These are phyloP conservation scores for Piromyces sp. DNA, from an alignment of 192 early-diverging fungal species.

Conservation along the genomic window DNA sequence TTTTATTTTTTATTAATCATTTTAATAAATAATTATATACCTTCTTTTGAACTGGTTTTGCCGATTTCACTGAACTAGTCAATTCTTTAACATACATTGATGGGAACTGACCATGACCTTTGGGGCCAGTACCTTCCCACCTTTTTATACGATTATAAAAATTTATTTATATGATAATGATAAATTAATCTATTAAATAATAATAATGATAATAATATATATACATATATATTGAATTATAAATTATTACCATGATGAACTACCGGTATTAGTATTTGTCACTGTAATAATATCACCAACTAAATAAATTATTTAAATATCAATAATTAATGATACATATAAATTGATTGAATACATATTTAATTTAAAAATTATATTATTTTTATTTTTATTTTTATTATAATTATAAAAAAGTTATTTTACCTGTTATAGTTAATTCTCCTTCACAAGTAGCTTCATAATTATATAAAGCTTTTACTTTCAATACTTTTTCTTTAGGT, in stretches of 20 bases:
- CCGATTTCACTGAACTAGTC: neutral
- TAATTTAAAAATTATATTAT: no score
- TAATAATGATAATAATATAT: no score
- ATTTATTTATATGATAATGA: no score
- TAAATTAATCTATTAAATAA: no score
- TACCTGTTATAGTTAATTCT: neutral
- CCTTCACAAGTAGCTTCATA: neutral
- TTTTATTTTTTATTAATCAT: neutral
- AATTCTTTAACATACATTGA: neutral
- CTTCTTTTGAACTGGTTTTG: neutral
- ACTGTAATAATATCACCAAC: neutral
- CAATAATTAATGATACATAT: no score
- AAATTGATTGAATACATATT: no score
- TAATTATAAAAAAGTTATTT: no score
- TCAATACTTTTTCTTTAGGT: neutral
- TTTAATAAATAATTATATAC: neutral
- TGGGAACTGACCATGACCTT: neutral
- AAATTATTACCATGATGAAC: neutral
- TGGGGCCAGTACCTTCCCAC: neutral
- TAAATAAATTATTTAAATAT: no score
- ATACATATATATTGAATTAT: no score
- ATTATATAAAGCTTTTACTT: neutral
- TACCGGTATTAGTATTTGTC: neutral
- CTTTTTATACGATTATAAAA: neutral
- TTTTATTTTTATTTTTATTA: no score